These are phyloP conservation scores for Eryngium alpinum DNA, from an alignment of 140 eudicot species.

Conservation along the genomic window DNA sequence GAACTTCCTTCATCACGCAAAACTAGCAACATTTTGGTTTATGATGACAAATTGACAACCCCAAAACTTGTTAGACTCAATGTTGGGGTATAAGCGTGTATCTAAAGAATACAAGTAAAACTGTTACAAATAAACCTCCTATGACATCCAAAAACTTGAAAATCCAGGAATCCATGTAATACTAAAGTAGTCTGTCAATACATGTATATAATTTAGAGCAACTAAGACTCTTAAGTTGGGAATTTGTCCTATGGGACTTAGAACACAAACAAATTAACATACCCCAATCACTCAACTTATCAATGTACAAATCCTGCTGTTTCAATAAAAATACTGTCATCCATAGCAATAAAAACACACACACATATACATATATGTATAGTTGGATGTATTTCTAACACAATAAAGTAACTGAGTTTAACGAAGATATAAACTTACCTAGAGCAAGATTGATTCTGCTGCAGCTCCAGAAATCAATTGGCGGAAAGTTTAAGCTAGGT, in stretches of 20 bases:
- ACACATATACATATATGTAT: too few relatives aligned
- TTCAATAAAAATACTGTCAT: too few relatives aligned
- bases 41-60: not conserved
- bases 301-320: too few relatives aligned
- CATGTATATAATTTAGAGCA: too few relatives aligned
- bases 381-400: too few relatives aligned
- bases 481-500: constrained; percentile 7
- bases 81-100: not conserved
- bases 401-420: too few relatives aligned
- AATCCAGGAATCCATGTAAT: not conserved
- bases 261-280: too few relatives aligned
- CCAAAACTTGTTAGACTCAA: not conserved
- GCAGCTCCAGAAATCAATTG: not conserved
- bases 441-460: not conserved
- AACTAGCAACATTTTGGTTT: not conserved
- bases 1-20: not conserved
- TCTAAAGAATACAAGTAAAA: not conserved
- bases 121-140: not conserved
- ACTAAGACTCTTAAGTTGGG: too few relatives aligned
- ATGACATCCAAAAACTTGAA: not conserved
- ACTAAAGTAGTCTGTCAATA: not conserved
- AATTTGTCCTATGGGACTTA: too few relatives aligned
- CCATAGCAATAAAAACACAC: too few relatives aligned
- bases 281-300: too few relatives aligned
- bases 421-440: not conserved